These are phyloP conservation scores for Aspergillus nidulans DNA, from an alignment of 495 filamentous ascomycete genomes.

Conservation along the genomic window DNA sequence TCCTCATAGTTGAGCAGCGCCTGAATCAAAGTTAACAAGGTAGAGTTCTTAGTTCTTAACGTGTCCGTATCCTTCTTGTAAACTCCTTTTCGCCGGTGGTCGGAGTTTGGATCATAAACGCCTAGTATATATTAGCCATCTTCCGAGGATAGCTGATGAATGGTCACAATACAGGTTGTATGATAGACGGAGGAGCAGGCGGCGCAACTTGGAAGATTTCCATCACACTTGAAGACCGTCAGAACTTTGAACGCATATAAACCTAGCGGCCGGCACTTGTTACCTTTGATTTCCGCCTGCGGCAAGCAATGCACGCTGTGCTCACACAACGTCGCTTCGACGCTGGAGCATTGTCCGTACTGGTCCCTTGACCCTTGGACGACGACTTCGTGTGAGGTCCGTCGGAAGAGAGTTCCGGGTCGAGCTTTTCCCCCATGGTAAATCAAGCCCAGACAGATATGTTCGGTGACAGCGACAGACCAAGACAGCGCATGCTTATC, in stretches of 20 bases:
- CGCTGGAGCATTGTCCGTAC: conserved; percentile 29
- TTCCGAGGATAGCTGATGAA: neutral
- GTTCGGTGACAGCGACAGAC: conserved; percentile 18
- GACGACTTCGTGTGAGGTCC: conserved; percentile 13
- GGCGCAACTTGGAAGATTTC: conserved; percentile 85
- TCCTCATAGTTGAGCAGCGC: conserved; percentile 84
- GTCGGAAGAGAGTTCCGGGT: conserved; percentile 12
- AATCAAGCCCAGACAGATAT: conserved; percentile 31
- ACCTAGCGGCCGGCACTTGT: neutral
- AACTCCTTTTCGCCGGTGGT: conserved; percentile 93
- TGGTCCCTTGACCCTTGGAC: conserved; percentile 24
- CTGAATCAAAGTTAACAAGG: conserved; percentile 85
- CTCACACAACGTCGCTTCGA: conserved; percentile 85
- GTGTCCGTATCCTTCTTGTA: conserved; percentile 93
- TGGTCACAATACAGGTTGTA: conserved; percentile 51
- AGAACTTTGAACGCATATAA: conserved; percentile 2
- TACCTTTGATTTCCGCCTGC: conserved; percentile 84
- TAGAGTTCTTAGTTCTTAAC: conserved; percentile 80
- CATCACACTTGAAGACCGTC: conserved; percentile 67
- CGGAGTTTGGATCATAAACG: conserved; percentile 92
- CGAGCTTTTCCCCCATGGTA: conserved; percentile 19
- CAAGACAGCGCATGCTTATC: conserved; percentile 23
- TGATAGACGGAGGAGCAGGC: conserved; percentile 95
- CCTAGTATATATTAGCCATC: conserved; percentile 32
- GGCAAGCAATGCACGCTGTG: conserved; percentile 89